Evolutionary conservation across 192 early-diverging fungal species (phyloP).

Genomic region (Diversispora eburnea): DNA sequence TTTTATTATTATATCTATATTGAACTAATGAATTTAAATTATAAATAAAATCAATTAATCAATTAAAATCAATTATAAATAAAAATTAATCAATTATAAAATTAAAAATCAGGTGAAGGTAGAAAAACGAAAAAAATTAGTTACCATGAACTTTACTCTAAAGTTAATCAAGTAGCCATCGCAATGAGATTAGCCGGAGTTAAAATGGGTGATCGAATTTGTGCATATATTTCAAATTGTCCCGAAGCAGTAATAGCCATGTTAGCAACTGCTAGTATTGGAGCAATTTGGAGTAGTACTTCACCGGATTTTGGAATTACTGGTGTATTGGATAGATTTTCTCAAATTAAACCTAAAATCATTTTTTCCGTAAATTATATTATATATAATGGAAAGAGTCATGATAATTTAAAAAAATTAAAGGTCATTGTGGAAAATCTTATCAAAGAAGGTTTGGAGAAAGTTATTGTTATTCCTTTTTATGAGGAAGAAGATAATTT

Average conservation of each 20-base stretch:
- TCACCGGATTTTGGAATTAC: conserved; percentile 92
- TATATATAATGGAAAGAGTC: conserved; percentile 85
- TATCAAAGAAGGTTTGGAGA: conserved; percentile 62
- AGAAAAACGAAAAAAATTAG: conserved; percentile 44
- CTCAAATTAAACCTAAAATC: conserved; percentile 87
- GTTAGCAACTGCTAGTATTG: conserved; percentile 74
- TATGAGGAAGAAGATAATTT: conserved; percentile 30
- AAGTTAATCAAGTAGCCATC: conserved; percentile 65
- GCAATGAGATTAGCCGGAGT: conserved; percentile 74
- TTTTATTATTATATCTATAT: conserved; percentile 6
- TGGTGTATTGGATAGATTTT: conserved; percentile 89
- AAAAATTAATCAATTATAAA: background rate
- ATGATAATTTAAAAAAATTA: conserved; percentile 76
- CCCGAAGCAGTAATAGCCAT: conserved; percentile 77
- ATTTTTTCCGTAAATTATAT: conserved; percentile 89
- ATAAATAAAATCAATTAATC: background rate
- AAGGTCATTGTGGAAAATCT: conserved; percentile 61
- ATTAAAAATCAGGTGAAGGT: conserved; percentile 41
- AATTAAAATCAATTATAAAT: background rate
- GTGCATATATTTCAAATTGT: conserved; percentile 87
- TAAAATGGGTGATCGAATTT: conserved; percentile 76
- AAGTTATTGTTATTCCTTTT: conserved; percentile 80
- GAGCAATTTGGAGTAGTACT: conserved; percentile 92
- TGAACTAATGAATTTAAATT: background rate
- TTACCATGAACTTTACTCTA: conserved; percentile 67